phyloP scores from a whole-genome alignment of 306 rosid species.

The Vigna mungo region DNA sequence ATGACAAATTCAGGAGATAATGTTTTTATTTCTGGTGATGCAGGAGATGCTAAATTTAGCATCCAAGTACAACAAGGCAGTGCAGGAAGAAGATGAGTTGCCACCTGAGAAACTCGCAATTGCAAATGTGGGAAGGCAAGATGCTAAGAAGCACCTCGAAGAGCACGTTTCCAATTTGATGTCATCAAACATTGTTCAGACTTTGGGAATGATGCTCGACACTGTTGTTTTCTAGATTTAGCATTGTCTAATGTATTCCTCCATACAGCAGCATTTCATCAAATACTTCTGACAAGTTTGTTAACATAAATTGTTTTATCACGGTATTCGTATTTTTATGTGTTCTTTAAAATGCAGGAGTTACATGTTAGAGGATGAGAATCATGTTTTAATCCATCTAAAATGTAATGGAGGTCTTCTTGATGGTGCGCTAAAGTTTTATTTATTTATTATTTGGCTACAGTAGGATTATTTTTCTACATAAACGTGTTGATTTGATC shows the following conservation, averaged over 20 bases:
- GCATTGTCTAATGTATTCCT: conserved; percentile 4
- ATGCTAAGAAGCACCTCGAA: conserved; percentile 95
- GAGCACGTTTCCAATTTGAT: conserved; percentile 93
- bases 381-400: not conserved
- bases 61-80: conserved; percentile 86
- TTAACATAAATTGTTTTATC: conserved; percentile 8
- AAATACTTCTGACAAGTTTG: not conserved
- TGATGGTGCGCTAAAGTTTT: not conserved
- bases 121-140: conserved; percentile 62
- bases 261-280: conserved; percentile 14
- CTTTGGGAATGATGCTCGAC: conserved; percentile 94
- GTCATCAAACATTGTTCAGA: conserved; percentile 94
- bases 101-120: conserved; percentile 91
- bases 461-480: not conserved
- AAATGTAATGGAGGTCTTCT: not conserved
- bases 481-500: not conserved
- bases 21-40: conserved; percentile 4
- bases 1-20: not conserved
- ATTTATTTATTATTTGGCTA: not conserved
- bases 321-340: conserved; percentile 25
- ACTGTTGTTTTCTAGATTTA: conserved; percentile 79
- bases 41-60: conserved; percentile 92
- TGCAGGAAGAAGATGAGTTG: conserved; percentile 94
- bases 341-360: conserved; percentile 19
- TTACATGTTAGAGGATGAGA: conserved; percentile 16